Percentiles rank a stretch among this genome's conserved stretches.
Evolutionary conservation across 352 stramenopile species (phyloP).

Genomic region (Thalassiosira ordinaria): DNA sequence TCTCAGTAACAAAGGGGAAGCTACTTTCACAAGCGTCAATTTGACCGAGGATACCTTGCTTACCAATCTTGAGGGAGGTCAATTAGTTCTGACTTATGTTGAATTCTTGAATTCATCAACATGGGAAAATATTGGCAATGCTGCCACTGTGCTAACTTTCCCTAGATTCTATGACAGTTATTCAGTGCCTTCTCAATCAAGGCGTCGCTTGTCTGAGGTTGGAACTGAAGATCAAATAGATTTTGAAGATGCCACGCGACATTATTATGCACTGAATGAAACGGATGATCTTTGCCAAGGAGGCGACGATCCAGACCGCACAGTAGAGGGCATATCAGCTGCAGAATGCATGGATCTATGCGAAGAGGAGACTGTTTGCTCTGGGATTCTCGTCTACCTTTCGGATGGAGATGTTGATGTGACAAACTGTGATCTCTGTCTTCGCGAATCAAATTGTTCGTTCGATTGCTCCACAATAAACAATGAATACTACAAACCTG

Average conservation of each 20-base stretch:
- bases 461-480: conserved; percentile 17
- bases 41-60: neutral
- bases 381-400: conserved; percentile 8
- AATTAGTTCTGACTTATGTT: conserved; percentile 15
- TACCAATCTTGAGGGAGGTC: conserved; percentile 6
- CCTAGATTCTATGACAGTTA: conserved; percentile 8
- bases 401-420: conserved; percentile 1
- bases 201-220: too few relatives aligned
- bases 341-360: conserved; percentile 7
- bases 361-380: conserved; percentile 20
- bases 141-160: conserved; percentile 8
- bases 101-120: conserved; percentile 5
- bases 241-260: conserved; percentile 5
- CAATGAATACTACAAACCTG: conserved; percentile 13
- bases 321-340: neutral
- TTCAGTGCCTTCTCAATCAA: neutral
- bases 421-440: conserved; percentile 11
- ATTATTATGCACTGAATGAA: conserved; percentile 11
- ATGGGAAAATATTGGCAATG: neutral
- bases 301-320: conserved; percentile 9
- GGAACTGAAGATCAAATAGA: neutral
- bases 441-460: conserved; percentile 10
- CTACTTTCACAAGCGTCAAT: conserved; percentile 1
- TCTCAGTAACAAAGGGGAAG: conserved; percentile 3
- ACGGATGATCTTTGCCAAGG: conserved; percentile 5